These are phyloP conservation scores for Gilbertella persicaria DNA, from an alignment of 371 early-diverging fungal species.

Conservation along the genomic window DNA sequence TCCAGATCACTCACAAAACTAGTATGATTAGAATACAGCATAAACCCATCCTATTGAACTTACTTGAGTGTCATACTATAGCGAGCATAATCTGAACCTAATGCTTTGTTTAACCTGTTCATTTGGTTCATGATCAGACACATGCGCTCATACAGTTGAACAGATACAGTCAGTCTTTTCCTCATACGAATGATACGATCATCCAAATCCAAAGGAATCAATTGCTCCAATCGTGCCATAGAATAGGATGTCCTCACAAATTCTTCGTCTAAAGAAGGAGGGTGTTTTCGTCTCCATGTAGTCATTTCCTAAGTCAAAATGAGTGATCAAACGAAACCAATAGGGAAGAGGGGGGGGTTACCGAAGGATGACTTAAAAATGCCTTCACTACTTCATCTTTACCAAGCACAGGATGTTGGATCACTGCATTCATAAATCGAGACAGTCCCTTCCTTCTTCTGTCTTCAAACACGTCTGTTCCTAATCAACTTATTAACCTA, in stretches of 20 bases:
- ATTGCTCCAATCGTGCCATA: slow-evolving; percentile 17
- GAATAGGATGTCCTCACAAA: slow-evolving; percentile 24
- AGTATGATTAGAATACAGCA: not conserved
- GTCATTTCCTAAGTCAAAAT: slow-evolving; percentile 26
- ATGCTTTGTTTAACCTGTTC: slow-evolving; percentile 56
- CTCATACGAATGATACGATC: slow-evolving; percentile 34
- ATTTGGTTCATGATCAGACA: slow-evolving; percentile 59
- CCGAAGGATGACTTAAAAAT: slow-evolving; percentile 68
- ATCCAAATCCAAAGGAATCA: slow-evolving; percentile 45
- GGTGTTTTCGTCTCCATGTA: slow-evolving; percentile 43
- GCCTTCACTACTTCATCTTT: slow-evolving; percentile 64
- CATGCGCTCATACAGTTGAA: slow-evolving; percentile 62
- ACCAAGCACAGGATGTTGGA: slow-evolving; percentile 74
- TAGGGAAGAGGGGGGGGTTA: slow-evolving; percentile 27
- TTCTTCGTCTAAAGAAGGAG: slow-evolving; percentile 56
- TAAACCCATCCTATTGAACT: too few species aligned
- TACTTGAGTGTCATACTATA: slow-evolving; percentile 56
- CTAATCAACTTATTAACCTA: slow-evolving; percentile 29
- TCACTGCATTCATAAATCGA: slow-evolving; percentile 76
- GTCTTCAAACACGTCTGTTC: slow-evolving; percentile 70
- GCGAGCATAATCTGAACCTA: slow-evolving; percentile 52
- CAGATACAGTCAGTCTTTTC: slow-evolving; percentile 24
- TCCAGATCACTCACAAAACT: slow-evolving; percentile 39
- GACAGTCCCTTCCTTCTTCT: slow-evolving; percentile 69
- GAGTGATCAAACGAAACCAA: not conserved